phyloP scores from a whole-genome alignment of 192 early-diverging fungal genomes.

The Phycomyces nitens region DNA sequence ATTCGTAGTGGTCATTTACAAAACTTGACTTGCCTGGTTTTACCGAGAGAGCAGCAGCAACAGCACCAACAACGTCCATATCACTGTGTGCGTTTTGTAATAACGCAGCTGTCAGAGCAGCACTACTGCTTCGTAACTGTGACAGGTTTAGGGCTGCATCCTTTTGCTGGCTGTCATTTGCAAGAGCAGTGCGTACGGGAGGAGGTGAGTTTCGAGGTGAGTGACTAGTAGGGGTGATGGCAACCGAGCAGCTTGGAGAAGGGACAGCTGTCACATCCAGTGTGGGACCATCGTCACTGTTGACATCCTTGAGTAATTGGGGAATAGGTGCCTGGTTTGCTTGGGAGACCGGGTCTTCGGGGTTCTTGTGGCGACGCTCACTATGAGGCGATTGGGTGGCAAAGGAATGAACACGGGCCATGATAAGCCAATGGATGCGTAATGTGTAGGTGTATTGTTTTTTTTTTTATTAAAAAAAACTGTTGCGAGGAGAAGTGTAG shows the following conservation, averaged over 20 bases:
- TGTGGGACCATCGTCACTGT: conserved; percentile 4
- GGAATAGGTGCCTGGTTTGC: conserved; percentile 7
- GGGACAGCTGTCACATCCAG: conserved; percentile 21
- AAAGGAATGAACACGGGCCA: conserved; percentile 31
- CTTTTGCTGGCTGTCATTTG: conserved; percentile 1
- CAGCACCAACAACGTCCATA: conserved; percentile 12
- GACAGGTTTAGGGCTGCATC: not conserved
- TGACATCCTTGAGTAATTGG: not conserved
- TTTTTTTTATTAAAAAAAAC: too few species aligned
- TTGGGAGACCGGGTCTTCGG: conserved; percentile 1
- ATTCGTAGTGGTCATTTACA: too few species aligned
- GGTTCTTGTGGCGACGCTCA: not conserved
- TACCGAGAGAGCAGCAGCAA: conserved; percentile 17
- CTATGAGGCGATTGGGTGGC: conserved; percentile 13
- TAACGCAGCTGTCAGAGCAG: conserved; percentile 27
- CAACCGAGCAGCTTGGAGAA: conserved; percentile 8
- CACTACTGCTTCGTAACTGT: conserved; percentile 5
- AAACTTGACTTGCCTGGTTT: conserved; percentile 15
- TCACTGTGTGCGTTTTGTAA: conserved; percentile 17
- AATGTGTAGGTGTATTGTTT: too few species aligned
- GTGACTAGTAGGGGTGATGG: not conserved
- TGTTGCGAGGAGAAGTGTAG: too few species aligned
- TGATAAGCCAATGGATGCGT: not conserved
- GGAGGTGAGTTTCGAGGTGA: not conserved
- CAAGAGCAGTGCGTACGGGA: not conserved